phyloP scores from a whole-genome alignment of 176 grass and related monocot species.

The Oryza australiensis region DNA sequence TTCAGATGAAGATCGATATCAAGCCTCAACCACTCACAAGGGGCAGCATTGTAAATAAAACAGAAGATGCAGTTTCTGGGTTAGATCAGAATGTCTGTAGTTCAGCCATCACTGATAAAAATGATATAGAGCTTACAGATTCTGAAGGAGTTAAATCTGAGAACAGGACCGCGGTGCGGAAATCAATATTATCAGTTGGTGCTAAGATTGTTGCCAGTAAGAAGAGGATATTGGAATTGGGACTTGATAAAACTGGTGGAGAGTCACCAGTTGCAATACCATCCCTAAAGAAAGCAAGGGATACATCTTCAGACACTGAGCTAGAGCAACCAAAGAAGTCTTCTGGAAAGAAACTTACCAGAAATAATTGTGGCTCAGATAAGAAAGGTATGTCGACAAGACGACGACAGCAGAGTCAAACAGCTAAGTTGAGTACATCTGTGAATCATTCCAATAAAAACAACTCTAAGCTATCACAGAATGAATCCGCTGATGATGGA shows the following conservation, averaged over 20 bases:
- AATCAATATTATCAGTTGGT: constrained; percentile 40
- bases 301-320: constrained; percentile 29
- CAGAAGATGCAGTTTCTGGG: constrained; percentile 23
- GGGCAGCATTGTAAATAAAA: constrained; percentile 32
- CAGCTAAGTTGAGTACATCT: constrained; percentile 25
- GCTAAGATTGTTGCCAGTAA: constrained; percentile 50
- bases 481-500: constrained; percentile 36
- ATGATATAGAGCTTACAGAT: constrained; percentile 46
- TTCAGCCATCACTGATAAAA: constrained; percentile 56
- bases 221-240: constrained; percentile 45
- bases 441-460: constrained; percentile 25
- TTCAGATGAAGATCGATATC: constrained; percentile 8
- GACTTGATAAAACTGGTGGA: constrained; percentile 34
- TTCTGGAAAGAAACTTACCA: constrained; percentile 29
- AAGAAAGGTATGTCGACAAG: constrained; percentile 34
- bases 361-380: constrained; percentile 30
- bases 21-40: constrained; percentile 19
- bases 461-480: constrained; percentile 18
- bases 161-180: constrained; percentile 31
- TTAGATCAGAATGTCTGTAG: constrained; percentile 43
- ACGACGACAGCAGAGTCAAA: constrained; percentile 10
- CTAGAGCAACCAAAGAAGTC: constrained; percentile 29
- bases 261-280: constrained; percentile 30
- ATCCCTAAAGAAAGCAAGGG: constrained; percentile 47
- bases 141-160: constrained; percentile 54